Base-by-base conservation (phyloP, 192 early-diverging fungal species). In the Entomortierella chlamydospora region DNA sequence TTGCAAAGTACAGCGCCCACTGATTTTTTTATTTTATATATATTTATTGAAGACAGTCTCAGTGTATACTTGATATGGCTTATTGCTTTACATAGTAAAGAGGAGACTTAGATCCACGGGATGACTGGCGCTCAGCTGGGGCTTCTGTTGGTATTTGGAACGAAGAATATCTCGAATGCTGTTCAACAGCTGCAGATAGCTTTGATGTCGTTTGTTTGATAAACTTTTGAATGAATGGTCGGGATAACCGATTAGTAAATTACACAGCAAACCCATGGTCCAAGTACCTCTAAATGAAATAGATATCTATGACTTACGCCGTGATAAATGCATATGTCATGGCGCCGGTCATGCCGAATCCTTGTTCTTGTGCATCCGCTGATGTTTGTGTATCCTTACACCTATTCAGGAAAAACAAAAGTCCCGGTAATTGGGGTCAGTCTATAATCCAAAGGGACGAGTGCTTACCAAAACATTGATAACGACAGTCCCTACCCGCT, bases 351-450 rank as follows among this genome's bases (percentile, higher is more conserved):
- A 86, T 86, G 6, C 73, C 66, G 49, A 64, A 65, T 25, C 84
- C 89, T 15, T 84, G 83, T 25, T 90, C 83, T 57, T 88, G 84
- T 28, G 93, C 85, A 73, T 95, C 93, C 7, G 93, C 93, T 30
- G 92, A 93, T 12, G 93, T 95, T 73, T 95, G 93, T 68, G 86
- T 85, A 68, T 95, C 93, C 68, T 91, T 93, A 65, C 93, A 95
- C 29, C 87, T 87, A 69, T 45, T n/a, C 20, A 11, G 22, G 11
- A 58, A 26, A 56, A 39, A 79, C 20, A 54, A 61, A 61, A n/a
- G 39, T 42, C 20, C 55, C 20, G 42, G 31, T 34, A 53, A 42
- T 23, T 6, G 13, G 4, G 23, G 54, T 57, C 31, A 33, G 22
- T 47, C 20, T 47, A 4, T 20, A 12, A 20, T 20, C 15, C 8